phyloP scores from a whole-genome alignment of 495 filamentous ascomycete genomes.

The Hyaloscypha variabilis region DNA sequence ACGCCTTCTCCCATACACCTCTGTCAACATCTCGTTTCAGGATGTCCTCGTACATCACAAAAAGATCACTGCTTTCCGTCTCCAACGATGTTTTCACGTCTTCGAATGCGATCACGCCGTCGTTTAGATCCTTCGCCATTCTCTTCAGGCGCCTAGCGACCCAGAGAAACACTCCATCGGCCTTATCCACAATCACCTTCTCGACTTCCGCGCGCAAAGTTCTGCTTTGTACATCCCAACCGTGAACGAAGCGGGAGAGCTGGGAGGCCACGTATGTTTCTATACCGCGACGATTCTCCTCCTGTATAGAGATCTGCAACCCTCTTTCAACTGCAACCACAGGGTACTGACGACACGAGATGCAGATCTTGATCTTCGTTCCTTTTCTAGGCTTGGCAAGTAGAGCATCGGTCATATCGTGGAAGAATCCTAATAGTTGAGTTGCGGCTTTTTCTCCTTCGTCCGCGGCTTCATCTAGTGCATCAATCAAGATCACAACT shows the following conservation, averaged over 20 bases:
- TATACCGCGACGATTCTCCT: conserved; percentile 35
- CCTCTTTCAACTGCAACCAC: conserved; percentile 25
- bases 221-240: neutral
- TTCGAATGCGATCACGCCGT: conserved; percentile 2
- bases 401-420: neutral
- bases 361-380: conserved; percentile 34
- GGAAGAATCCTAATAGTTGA: neutral
- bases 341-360: conserved; percentile 42
- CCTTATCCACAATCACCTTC: conserved; percentile 26
- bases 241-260: neutral
- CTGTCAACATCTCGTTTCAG: conserved; percentile 12
- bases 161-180: conserved; percentile 40
- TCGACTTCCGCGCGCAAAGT: neutral
- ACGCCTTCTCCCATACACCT: conserved; percentile 6
- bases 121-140: conserved; percentile 20
- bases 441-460: conserved; percentile 34
- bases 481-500: conserved; percentile 37
- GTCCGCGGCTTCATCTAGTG: conserved; percentile 40
- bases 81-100: conserved; percentile 11
- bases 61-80: neutral
- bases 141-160: conserved; percentile 28
- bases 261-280: conserved; percentile 25
- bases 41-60: neutral
- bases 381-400: neutral
- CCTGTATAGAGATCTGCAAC: conserved; percentile 30